Conservation (phyloP, 2,329 filamentous ascomycete species). For the Penicillium verrucosum region DNA sequence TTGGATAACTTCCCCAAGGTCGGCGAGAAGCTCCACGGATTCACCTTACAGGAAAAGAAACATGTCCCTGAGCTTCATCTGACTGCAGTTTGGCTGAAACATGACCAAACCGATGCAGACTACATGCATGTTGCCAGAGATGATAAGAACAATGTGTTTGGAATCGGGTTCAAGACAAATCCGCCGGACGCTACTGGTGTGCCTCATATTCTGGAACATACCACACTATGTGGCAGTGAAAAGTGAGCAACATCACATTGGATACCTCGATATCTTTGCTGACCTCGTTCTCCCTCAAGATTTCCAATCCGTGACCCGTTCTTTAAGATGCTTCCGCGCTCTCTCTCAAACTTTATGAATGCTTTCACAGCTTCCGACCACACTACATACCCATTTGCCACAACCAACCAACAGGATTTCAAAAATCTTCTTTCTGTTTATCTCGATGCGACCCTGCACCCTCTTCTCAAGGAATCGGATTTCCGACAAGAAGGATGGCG, state of each 20-base stretch:
- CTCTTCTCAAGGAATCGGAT: conserved; percentile 82
- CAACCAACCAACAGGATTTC: conserved; percentile 92
- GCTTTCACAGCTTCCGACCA: conserved; percentile 95
- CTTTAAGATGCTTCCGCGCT: conserved; percentile 98
- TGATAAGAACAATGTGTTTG: conserved; percentile 99
- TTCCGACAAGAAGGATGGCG: conserved; percentile 98
- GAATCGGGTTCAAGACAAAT: conserved; percentile 98
- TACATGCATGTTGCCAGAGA: conserved; percentile 93
- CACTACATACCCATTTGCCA: conserved; percentile 96
- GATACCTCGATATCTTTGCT: conserved; percentile 1
- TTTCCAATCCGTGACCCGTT: conserved; percentile 98
- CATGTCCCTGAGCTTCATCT: conserved; percentile 92
- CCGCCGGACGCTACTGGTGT: conserved; percentile 94
- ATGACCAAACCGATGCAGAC: conserved; percentile 93
- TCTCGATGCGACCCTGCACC: conserved; percentile 87
- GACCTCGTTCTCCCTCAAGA: conserved; percentile 45
- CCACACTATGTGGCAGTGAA: conserved; percentile 89
- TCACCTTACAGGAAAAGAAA: conserved; percentile 83
- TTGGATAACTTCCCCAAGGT: conserved; percentile 71
- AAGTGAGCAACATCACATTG: conserved; percentile 56
- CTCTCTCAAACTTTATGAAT: conserved; percentile 99
- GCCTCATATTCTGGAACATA: conserved; percentile 96
- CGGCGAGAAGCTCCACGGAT: conserved; percentile 87
- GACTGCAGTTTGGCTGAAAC: conserved; percentile 83
- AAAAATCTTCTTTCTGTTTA: conserved; percentile 96